These are phyloP conservation scores for Collybia nuda DNA, from an alignment of 768 basidiomycete species.

Conservation along the genomic window DNA sequence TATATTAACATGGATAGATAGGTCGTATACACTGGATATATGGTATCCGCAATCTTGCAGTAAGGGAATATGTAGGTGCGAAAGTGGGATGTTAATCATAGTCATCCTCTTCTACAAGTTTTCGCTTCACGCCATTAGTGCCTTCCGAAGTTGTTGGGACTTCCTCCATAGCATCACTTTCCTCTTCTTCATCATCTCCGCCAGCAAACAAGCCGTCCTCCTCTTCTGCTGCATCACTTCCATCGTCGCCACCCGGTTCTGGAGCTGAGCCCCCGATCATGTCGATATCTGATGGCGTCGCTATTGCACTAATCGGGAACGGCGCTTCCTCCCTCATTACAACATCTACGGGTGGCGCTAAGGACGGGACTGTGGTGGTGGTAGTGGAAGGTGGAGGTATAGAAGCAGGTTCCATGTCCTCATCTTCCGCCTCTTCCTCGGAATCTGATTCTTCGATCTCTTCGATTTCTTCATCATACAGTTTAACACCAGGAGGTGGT, in stretches of 20 bases:
- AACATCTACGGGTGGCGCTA: slow-evolving; percentile 32
- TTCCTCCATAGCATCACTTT: slow-evolving; percentile 84
- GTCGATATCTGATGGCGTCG: slow-evolving; percentile 69
- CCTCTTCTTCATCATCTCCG: slow-evolving; percentile 73
- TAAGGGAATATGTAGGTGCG: slow-evolving; percentile 12
- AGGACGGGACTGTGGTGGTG: slow-evolving; percentile 21
- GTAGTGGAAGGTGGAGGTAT: slow-evolving; percentile 37
- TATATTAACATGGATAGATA: too few relatives aligned
- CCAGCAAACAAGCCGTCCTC: slow-evolving; percentile 79
- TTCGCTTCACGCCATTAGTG: slow-evolving; percentile 70
- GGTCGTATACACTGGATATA: too few relatives aligned
- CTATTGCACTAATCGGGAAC: slow-evolving; percentile 60
- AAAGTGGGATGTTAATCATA: slow-evolving; percentile 55
- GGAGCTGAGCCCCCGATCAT: slow-evolving; percentile 44
- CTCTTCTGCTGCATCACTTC: slow-evolving; percentile 72
- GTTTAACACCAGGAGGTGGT: slow-evolving; percentile 72
- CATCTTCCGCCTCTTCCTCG: slow-evolving; percentile 58
- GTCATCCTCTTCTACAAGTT: slow-evolving; percentile 85
- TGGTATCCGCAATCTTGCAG: slow-evolving; percentile 3
- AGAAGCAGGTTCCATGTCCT: slow-evolving; percentile 69
- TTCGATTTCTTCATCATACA: slow-evolving; percentile 81
- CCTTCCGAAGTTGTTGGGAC: slow-evolving; percentile 46
- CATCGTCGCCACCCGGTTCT: slow-evolving; percentile 49
- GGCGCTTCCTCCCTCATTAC: slow-evolving; percentile 45
- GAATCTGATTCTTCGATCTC: slow-evolving; percentile 77